Evolutionary conservation across 202 grass and related monocot genomes (phyloP).

Genomic region (Cymbopogon flexuosus): DNA sequence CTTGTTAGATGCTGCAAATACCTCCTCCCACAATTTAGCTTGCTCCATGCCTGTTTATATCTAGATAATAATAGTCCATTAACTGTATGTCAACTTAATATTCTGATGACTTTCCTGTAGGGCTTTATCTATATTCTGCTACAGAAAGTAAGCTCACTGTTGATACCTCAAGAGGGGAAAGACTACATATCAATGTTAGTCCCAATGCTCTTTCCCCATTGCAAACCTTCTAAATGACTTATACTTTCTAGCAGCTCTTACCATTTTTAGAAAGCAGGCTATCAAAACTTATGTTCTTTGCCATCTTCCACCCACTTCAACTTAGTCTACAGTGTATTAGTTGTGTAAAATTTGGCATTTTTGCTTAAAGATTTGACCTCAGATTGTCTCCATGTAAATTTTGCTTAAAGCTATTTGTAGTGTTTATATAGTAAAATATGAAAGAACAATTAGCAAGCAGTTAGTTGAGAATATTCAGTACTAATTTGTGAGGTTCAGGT

Average conservation of each 20-base stretch:
- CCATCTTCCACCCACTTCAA: conserved; percentile 11
- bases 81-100: conserved; percentile 7
- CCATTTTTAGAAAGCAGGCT: neutral
- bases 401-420: neutral
- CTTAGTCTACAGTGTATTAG: neutral
- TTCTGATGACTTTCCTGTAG: conserved; percentile 44
- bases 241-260: neutral
- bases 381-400: neutral
- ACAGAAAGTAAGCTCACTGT: conserved; percentile 90
- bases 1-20: conserved; percentile 20
- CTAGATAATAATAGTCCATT: conserved; percentile 17
- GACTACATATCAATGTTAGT: conserved; percentile 91
- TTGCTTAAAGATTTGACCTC: neutral
- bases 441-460: neutral
- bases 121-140: conserved; percentile 77
- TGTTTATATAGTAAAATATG: conserved; percentile 13
- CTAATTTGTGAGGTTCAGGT: neutral
- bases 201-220: neutral
- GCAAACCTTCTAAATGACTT: neutral
- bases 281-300: conserved; percentile 8
- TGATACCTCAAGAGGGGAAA: conserved; percentile 97
- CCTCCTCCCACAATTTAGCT: neutral
- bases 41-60: neutral
- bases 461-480: conserved; percentile 5
- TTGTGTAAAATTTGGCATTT: conserved; percentile 7